Evolutionary conservation across 176 grass and related monocot genomes (phyloP), one percentile per base, ranked within the genome.

Genomic region (Ensete ventricosum): DNA sequence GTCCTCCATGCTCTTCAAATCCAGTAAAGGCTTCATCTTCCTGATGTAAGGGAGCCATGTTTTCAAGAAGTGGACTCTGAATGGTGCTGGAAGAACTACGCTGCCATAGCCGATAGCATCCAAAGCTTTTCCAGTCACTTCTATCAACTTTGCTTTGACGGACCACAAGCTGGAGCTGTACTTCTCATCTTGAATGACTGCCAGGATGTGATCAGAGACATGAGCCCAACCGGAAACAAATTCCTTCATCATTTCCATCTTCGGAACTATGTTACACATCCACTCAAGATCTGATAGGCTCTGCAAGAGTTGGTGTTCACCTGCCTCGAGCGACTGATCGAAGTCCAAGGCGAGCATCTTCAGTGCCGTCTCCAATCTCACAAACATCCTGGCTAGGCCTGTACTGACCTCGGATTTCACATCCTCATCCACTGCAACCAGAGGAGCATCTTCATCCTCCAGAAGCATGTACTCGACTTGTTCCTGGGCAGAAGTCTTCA

Each of bases 391-490:
- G 62, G 23, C 80, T 70, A 87, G 75, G 59, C 94, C 90, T 64
- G 73, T 78, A 73, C 11, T 79, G 59, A 87, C 73, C 74, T 84
- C 78, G 65, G 79, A 98, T 62, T 74, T 93, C 72, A 98, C 86
- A 71, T 93, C 90, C 70, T 89, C 85, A 87, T 98, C 94, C 72
- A 85, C 84, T 51, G 75, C 79, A 71, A 93, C 78, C 53, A 93
- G 87, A 82, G 90, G 83, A 77, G 79, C 82, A 50, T 91, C 88
- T 73, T 81, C 85, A 62, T 93, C 94, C 48, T 87, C 80, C 27
- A 89, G 80, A 76, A 98, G 88, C 90, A 98, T 98, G 78, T 93
- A 98, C 66, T 98, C 94, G 49, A 93, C 83, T 91, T 98, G 94
- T 76, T 98, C 94, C 73, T 98, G 90, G 67, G 94, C 90, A 29